Conservation (phyloP, 2,329 filamentous ascomycete species). For the Zelopaecilomyces penicillatus region DNA sequence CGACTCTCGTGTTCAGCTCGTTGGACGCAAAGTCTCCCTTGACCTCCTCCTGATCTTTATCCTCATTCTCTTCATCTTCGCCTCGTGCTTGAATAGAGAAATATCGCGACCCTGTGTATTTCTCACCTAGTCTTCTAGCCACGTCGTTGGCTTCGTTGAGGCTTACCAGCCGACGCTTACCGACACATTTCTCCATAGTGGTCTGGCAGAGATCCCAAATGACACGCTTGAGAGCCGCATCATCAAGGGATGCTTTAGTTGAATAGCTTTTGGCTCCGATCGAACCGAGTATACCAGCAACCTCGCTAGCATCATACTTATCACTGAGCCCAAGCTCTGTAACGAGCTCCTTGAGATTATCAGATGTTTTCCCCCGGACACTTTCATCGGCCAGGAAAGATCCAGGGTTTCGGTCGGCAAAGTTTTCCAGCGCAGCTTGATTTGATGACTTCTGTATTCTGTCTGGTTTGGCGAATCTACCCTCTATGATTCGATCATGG, state of each 20-base stretch:
- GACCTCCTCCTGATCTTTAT: slow-evolving; percentile 16
- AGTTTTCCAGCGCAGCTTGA: slow-evolving; percentile 7
- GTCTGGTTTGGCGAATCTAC: slow-evolving; percentile 22
- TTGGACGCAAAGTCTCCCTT: slow-evolving; percentile 23
- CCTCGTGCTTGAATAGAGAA: slow-evolving; percentile 24
- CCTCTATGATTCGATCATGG: slow-evolving; percentile 41
- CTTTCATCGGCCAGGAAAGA: slow-evolving; percentile 1
- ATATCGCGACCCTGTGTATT: slow-evolving; percentile 30
- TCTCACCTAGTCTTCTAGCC: slow-evolving; percentile 46
- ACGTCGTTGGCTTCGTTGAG: slow-evolving; percentile 52
- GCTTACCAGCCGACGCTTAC: slow-evolving; percentile 42
- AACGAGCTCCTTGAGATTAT: slow-evolving; percentile 14
- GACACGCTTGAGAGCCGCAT: slow-evolving; percentile 11
- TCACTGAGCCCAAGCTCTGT: slow-evolving; percentile 19
- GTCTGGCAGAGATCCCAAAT: slow-evolving; percentile 28
- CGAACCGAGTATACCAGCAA: slow-evolving; percentile 17
- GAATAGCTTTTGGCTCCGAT: slow-evolving; percentile 17
- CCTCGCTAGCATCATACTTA: slow-evolving; percentile 17
- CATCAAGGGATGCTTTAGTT: slow-evolving; percentile 3
- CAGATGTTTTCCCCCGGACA: slow-evolving; percentile 9
- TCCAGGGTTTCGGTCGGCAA: slow-evolving; percentile 8
- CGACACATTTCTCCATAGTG: slow-evolving; percentile 21
- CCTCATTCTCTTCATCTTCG: slow-evolving; percentile 18
- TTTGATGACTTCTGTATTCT: not conserved
- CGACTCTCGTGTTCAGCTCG: slow-evolving; percentile 11